Conservation (phyloP, 768 basidiomycete species). For the Pisolithus tinctorius region DNA sequence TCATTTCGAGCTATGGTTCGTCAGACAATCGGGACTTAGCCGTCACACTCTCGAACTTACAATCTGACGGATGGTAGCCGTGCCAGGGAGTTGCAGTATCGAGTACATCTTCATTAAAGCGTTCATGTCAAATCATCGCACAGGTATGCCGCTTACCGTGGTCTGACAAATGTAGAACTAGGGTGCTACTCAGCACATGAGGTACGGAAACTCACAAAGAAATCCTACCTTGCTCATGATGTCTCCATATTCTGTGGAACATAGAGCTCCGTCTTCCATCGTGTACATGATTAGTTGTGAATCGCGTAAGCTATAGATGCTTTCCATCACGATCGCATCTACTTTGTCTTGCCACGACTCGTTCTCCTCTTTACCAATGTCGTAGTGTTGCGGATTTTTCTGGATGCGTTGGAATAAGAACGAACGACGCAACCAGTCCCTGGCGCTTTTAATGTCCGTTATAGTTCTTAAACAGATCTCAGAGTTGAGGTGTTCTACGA, state of each 20-base stretch:
- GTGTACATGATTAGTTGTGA: constrained; percentile 52
- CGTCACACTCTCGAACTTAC: constrained; percentile 34
- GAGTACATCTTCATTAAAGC: constrained; percentile 50
- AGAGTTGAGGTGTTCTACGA: constrained; percentile 89
- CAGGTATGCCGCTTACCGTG: constrained; percentile 39
- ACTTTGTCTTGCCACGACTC: constrained; percentile 67
- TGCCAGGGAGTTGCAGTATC: constrained; percentile 52
- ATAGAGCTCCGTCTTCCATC: constrained; percentile 36
- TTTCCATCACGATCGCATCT: constrained; percentile 67
- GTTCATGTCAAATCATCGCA: neutral
- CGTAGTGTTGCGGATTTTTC: constrained; percentile 77
- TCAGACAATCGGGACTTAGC: constrained; percentile 1
- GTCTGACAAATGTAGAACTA: constrained; percentile 72
- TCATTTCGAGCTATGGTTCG: constrained; percentile 48
- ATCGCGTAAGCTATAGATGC: constrained; percentile 52
- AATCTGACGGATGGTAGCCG: constrained; percentile 56
- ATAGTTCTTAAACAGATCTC: constrained; percentile 90
- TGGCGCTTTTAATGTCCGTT: constrained; percentile 57
- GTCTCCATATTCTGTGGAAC: constrained; percentile 71
- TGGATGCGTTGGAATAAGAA: constrained; percentile 85
- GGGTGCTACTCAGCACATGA: constrained; percentile 4
- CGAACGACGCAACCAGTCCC: constrained; percentile 76
- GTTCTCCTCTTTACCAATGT: constrained; percentile 45
- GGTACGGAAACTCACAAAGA: neutral
- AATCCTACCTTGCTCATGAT: constrained; percentile 75